A percentile compares a stretch with the other conserved stretches of the same genome.
Evolutionary conservation across 331 rosid species (phyloP).

Genomic region (Arachis monticola): DNA sequence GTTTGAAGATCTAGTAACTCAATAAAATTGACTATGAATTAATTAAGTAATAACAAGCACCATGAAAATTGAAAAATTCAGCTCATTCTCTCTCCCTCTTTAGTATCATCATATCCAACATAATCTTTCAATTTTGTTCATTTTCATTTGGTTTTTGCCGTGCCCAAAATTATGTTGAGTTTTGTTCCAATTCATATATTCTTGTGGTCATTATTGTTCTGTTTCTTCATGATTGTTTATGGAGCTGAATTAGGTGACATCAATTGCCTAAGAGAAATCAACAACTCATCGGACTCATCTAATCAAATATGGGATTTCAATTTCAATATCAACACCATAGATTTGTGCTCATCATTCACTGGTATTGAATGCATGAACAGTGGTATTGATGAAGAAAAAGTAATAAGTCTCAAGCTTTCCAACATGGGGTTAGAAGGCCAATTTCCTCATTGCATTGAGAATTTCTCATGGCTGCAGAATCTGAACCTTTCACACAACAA

Average conservation of each 20-base stretch:
- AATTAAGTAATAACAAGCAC: too few relatives aligned
- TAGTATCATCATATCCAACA: too few relatives aligned
- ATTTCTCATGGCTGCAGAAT: slow-evolving; percentile 38
- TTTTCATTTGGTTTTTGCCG: too few relatives aligned
- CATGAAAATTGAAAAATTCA: too few relatives aligned
- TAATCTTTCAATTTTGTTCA: too few relatives aligned
- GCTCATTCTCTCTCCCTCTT: too few relatives aligned
- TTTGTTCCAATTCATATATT: slow-evolving; percentile 1
- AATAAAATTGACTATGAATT: too few relatives aligned
- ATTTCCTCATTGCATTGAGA: slow-evolving; percentile 46
- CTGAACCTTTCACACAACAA: slow-evolving; percentile 50
- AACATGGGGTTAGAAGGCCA: slow-evolving; percentile 46
- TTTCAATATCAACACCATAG: slow-evolving; percentile 37
- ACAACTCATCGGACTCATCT: slow-evolving; percentile 35
- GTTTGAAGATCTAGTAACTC: too few relatives aligned
- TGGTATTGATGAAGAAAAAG: slow-evolving; percentile 32
- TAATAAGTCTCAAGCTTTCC: slow-evolving; percentile 32
- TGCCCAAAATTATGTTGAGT: neutral
- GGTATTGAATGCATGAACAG: slow-evolving; percentile 46
- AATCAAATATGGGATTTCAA: slow-evolving; percentile 45
- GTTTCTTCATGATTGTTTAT: slow-evolving; percentile 28
- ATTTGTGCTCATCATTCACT: slow-evolving; percentile 36
- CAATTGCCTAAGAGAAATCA: slow-evolving; percentile 47
- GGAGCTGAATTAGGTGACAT: slow-evolving; percentile 39
- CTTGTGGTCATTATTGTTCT: slow-evolving; percentile 32